Base-by-base conservation (phyloP, 108 stramenopile genomes). In the Nitzschia sp. region DNA sequence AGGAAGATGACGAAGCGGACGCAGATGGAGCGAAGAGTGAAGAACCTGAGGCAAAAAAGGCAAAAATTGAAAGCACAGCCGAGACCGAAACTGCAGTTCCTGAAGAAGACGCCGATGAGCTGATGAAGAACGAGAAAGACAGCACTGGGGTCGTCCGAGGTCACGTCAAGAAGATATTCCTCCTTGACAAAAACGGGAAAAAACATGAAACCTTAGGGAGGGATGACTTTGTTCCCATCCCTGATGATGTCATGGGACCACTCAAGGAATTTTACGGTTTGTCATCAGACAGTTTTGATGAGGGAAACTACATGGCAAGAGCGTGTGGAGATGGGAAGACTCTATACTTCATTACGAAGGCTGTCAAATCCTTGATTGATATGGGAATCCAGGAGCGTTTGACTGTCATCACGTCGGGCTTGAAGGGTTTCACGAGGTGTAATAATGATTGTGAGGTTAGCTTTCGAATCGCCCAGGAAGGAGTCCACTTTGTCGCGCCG, bases 391-490 rank as follows among this genome's bases (percentile, higher is more conserved):
- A 91, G 70, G 71, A 85, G 53, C 72, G 84, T 27, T 48, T 91
- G 5, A 88, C 84, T 22, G 83, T 94, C 0, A 88, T 94, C 45
- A 88, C 78, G 44, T 85, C 89, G 45, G 93, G 93, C 2, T 71
- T 94, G 53, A 91, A 89, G 59, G 86, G 78, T 2, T 94, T 94
- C 58, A 78, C 80, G 57, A 59, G 89, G 48, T 83, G 81, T 66
- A 88, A 78, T 59, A 82, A 86, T 28, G 77, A 83, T 35, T 76
- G 78, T 45, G 72, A 53, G 1, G 73, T 72, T 1, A 68, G 35
- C 17, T 90, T 88, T 57, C 80, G 93, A 30, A 56, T 91, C 26
- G 54, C 82, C n/a, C 93, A 94, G 76, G 93, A 91, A 71, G 89
- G 76, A 15, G 78, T 88, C 25, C 93, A 91, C 45, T 91, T 84